A percentile compares a stretch with the other conserved stretches of the same genome.
phyloP scores from a whole-genome alignment of 176 grass and related monocot species.

The Eragrostis curvula region DNA sequence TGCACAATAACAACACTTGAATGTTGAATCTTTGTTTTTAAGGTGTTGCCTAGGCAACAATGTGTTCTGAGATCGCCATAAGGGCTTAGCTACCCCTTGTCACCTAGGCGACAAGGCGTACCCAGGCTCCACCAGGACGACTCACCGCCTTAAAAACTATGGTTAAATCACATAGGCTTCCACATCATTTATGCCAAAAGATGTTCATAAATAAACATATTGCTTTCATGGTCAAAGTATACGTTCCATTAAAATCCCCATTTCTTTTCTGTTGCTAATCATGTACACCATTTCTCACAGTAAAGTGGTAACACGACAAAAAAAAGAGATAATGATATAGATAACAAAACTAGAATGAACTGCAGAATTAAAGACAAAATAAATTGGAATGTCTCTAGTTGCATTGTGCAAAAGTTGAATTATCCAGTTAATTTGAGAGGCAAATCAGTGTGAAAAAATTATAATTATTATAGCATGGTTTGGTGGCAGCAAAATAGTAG shows the following conservation, averaged over 20 bases:
- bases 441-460: background rate
- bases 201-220: conserved; percentile 1
- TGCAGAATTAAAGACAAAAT: background rate
- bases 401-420: background rate
- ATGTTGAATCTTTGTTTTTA: too few species aligned
- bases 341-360: background rate
- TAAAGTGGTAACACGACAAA: background rate
- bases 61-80: too few species aligned
- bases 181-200: background rate
- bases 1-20: conserved; percentile 21
- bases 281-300: background rate
- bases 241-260: background rate
- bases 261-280: background rate
- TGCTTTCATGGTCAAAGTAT: background rate
- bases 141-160: too few species aligned
- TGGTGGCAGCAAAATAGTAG: background rate
- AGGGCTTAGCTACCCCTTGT: too few species aligned
- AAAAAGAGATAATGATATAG: background rate
- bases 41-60: too few species aligned
- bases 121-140: too few species aligned
- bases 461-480: background rate
- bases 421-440: background rate
- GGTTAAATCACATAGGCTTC: background rate
- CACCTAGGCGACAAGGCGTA: too few species aligned
- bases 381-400: background rate